These are phyloP conservation scores for Mycena belliarum DNA, from an alignment of 768 basidiomycete species.

Conservation along the genomic window DNA sequence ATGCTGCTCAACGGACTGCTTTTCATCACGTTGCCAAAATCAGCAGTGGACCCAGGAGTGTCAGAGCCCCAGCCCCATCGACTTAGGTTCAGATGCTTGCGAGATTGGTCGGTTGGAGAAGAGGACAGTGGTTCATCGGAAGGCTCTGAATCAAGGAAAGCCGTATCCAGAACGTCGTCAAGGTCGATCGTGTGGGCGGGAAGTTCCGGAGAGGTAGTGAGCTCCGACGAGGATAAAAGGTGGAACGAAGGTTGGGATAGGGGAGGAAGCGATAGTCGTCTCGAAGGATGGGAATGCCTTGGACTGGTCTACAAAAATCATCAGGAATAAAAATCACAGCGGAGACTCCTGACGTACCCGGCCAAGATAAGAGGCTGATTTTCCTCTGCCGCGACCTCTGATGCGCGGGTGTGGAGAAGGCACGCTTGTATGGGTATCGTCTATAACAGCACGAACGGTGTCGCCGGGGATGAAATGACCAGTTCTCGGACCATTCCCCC, in stretches of 20 bases:
- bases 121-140: constrained; percentile 33
- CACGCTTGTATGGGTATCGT: constrained; percentile 42
- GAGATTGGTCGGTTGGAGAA: constrained; percentile 31
- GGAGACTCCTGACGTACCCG: constrained; percentile 29
- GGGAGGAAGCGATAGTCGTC: constrained; percentile 30
- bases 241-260: constrained; percentile 30
- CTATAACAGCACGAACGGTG: constrained; percentile 46
- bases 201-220: constrained; percentile 36
- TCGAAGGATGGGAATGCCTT: constrained; percentile 32
- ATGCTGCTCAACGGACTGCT: constrained; percentile 57
- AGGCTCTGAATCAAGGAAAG: constrained; percentile 64
- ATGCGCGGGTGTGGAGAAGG: constrained; percentile 51
- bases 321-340: constrained; percentile 20
- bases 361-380: constrained; percentile 27
- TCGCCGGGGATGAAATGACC: constrained; percentile 43
- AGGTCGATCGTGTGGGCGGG: constrained; percentile 60
- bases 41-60: constrained; percentile 35
- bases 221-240: constrained; percentile 39
- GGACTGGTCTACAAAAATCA: constrained; percentile 27
- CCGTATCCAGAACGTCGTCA: constrained; percentile 76
- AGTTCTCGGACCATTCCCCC: constrained; percentile 34
- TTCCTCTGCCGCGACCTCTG: constrained; percentile 16
- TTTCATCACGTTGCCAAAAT: constrained; percentile 53
- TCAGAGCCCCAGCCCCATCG: constrained; percentile 63
- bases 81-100: constrained; percentile 48